phyloP scores from a whole-genome alignment of 805 yeast species.

The Kregervanrija delftensis region DNA sequence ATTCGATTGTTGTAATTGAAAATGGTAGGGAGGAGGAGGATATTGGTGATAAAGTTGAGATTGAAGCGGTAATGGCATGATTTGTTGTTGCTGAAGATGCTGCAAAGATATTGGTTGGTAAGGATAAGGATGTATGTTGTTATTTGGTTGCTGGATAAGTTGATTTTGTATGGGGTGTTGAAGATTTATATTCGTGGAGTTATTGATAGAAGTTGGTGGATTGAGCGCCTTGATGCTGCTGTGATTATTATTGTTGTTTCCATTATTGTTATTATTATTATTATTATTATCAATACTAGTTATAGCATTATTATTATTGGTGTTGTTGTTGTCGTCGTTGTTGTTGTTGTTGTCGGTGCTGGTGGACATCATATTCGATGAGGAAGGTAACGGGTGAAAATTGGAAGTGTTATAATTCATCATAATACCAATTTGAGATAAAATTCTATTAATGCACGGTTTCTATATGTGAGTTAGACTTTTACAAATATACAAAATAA shows the following conservation, averaged over 20 bases:
- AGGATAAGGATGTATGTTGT: no score
- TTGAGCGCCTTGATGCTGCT: neutral
- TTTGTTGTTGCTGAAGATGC: neutral
- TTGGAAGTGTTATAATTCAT: no score
- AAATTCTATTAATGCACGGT: no score
- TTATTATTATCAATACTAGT: neutral
- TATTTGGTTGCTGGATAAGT: no score
- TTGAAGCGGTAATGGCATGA: neutral
- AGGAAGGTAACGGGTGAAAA: no score
- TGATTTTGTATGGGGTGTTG: no score
- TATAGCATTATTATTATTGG: neutral
- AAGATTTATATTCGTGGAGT: no score
- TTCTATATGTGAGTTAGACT: no score
- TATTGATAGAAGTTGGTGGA: no score
- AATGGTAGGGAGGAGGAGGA: neutral
- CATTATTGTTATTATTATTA: neutral
- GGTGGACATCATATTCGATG: neutral
- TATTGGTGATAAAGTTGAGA: neutral
- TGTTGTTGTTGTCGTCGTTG: conserved; percentile 4
- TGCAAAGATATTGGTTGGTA: neutral
- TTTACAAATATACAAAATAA: no score
- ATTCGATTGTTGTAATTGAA: no score
- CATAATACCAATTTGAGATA: no score
- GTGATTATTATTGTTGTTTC: neutral
- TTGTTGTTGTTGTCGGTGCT: conserved; percentile 2